Evolutionary conservation across 83 land plant genomes (phyloP), one percentile per base, ranked within the genome.

Genomic region (Picea mariana): DNA sequence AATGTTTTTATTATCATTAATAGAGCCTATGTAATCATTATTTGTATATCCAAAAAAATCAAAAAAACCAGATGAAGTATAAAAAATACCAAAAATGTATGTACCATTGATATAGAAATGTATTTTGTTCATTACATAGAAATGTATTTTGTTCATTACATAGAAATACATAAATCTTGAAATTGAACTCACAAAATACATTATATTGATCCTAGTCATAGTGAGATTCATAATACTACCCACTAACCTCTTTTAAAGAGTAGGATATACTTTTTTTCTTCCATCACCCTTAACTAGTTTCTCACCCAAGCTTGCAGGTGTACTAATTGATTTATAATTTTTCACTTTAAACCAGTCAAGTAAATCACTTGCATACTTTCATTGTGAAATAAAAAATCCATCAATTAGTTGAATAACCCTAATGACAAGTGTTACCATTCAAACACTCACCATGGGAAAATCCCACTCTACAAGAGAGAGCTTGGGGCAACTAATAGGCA

Each of bases 141-240:
- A n/a, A n/a, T n/a, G n/a, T 34, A 34, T 34, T 34, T 34, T 63
- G 6, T 63, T 63, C n/a, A 63, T 34, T 63, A 6, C n/a, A 63
- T 63, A 6, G n/a, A 34, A 34, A 34, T 63, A 63, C 66, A 63
- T 63, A 63, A 63, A 18, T 18, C 66, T 63, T 63, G 66, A 63
- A 63, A 63, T 21, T 63, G n/a, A 63, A 63, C n/a, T 63, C 66
- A 63, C 66, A 63, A 18, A 18, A 63, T 63, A 63, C 66, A 63
- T 18, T 63, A 63, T 63, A 63, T 13, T 21, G n/a, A 18, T 16
- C n/a, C 17, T 15, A 18, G n/a, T 63, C 6, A 21, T 21, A 63
- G 17, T 18, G n/a, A 63, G 66, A 18, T 63, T 16, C 24, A 63
- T 15, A 15, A 63, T 18, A 63, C 66, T 63, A 18, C 66, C 66